Evolutionary conservation across 352 stramenopile genomes (phyloP), one percentile per base, ranked within the genome.

Genomic region (Globisporangium spiculum): DNA sequence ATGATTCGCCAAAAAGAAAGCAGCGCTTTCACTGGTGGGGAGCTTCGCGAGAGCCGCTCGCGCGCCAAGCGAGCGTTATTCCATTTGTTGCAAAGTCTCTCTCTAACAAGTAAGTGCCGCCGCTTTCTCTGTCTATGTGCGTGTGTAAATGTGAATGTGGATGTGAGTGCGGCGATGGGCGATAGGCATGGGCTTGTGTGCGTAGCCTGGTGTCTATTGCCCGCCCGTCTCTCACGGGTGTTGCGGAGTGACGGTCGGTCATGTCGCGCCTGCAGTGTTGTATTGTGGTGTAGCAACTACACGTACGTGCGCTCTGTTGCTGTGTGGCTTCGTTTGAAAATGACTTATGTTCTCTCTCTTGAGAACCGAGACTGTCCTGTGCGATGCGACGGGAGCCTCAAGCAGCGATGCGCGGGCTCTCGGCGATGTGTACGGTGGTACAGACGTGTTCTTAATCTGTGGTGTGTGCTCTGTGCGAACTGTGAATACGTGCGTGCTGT

Each of bases 331-430:
- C 61, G 41, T 27, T 61, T 70, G 60, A 76, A 71, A 81, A 77
- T 79, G 78, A 90, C 83, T 88, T 79, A 50, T 84, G 82, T 92
- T 81, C 76, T 85, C 79, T 83, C 56, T 77, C 70, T 84, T 79
- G 79, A 95, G 89, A 91, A 95, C 85, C 85, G 88, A 95, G 86
- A 95, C 85, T 93, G 86, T 95, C 85, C 86, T 95, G 88, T 85
- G 78, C 75, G 74, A 85, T 80, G 68, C 80, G 80, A 74, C 74
- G 60, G 56, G 69, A 67, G 65, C 77, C 61, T 18, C 30, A 54
- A 60, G 36, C 34, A 52, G 54, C 34, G 0, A 69, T 70, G 75
- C 71, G 73, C 71, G 77, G 73, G 73, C 71, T 67, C 66, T 71
- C 71, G 63, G 75, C 69, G 69, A 68, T 48, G 63, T 74, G 81